Evolutionary conservation across 441 rosid genomes (phyloP), one percentile per base, ranked within the genome.

Genomic region (Daphne laureola): DNA sequence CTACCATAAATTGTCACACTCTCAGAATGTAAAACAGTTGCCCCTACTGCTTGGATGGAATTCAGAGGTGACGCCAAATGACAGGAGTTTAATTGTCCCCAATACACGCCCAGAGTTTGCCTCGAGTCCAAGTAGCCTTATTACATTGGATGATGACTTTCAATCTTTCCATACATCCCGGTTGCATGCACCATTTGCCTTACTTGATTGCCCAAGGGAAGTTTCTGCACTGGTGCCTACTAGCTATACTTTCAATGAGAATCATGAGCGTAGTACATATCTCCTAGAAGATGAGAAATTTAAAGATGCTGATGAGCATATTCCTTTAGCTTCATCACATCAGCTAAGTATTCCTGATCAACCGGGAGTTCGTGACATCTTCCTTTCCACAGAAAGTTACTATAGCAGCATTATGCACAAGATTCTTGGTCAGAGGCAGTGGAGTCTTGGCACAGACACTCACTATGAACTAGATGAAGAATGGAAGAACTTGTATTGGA

Each of bases 41-140:
- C 70, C 63, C 26, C 69, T 67, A 52, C 63, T 65, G 59, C 75
- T 82, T 2, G 77, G 64, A 57, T 75, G 82, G 85, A 73, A 75
- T 57, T 63, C 50, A 15, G 59, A 46, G 25, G 62, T 69, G 54
- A 49, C 50, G 53, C 60, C 51, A 36, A 36, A 65, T 66, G 71
- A 72, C 31, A 67, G 67, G 49, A 62, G 59, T 62, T 54, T 59
- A 50, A 53, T 78, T 50, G 35, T 55, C n/a, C 63, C 25, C 16
- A 56, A 64, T 67, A 67, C 54, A 41, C 25, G 44, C 62, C 56
- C 56, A 52, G 68, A 71, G 57, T 64, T 73, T 59, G 73, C 51
- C 57, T 43, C 55, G 2, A 58, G 59, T 62, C 79, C 79, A 25
- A 46, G 54, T 43, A 46, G 64, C 44, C 38, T 35, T 45, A 59